Evolutionary conservation across 345 rosid genomes (phyloP), one percentile per base, ranked within the genome.

Genomic region (Dimocarpus longan): DNA sequence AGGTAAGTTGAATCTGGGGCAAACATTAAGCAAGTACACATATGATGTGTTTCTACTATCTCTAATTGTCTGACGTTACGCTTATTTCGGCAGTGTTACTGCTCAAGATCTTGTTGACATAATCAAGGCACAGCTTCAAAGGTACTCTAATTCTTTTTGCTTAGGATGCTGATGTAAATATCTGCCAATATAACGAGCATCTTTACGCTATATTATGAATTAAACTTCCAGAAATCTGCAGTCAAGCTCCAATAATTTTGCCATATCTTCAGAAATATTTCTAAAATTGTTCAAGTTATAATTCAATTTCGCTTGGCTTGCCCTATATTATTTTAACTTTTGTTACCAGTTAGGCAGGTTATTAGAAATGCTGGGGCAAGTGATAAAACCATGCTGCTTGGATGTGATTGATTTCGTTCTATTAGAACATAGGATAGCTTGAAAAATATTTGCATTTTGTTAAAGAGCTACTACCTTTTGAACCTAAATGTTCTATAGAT

Each of bases 101-200:
- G 84, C 98, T 79, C 98, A 95, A 84, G 98, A 95, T 88, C 87
- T 95, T 18, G 96, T 90, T 40, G 97, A 95, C 84, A 90, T 95
- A 71, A 92, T 95, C 85, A 95, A 93, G 85, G 90, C 98, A 1
- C 99, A 95, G 88, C 90, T 95, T 67, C 95, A 91, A 66, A 91
- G 97, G 98, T 95, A 93, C 40, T n/a, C 22, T 68, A 57, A 57
- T 26, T 71, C 22, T 52, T 44, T 66, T 43, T 42, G 43, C 63
- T 3, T 64, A 40, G 18, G 43, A 2, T 72, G 22, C 43, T 50
- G 68, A 71, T 75, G 73, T 64, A 44, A 57, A 65, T 73, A 60
- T 40, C 21, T 68, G 32, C 26, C n/a, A 10, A 44, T 0, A 48
- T 62, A 68, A 54, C 43, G 21, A 70, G 8, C 6, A 65, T 37